These are phyloP conservation scores for Sporormia fimetaria DNA, from an alignment of 495 filamentous ascomycete genomes.

Conservation along the genomic window DNA sequence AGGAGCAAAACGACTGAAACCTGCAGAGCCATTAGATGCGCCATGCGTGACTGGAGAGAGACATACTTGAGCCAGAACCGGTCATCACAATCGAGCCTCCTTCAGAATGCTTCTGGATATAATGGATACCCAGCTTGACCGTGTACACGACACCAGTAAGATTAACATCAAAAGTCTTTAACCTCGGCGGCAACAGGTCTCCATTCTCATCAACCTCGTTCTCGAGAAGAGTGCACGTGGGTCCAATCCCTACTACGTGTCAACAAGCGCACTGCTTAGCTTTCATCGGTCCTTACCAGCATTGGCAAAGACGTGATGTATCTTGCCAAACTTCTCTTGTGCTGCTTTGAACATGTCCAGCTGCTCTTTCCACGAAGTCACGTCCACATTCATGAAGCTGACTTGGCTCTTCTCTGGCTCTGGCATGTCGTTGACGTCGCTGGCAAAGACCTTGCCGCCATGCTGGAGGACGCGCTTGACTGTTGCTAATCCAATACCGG, in stretches of 20 bases:
- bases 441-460: conserved; percentile 38
- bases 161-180: conserved; percentile 21
- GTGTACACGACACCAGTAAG: conserved; percentile 22
- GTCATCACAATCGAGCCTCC: conserved; percentile 27
- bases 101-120: conserved; percentile 10
- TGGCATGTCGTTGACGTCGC: conserved; percentile 32
- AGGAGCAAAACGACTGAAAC: conserved; percentile 9
- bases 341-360: conserved; percentile 18
- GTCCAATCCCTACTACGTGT: conserved; percentile 6
- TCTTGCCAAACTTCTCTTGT: conserved; percentile 7
- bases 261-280: neutral
- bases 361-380: conserved; percentile 18
- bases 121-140: conserved; percentile 12
- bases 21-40: neutral
- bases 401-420: conserved; percentile 22
- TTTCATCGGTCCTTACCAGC: conserved; percentile 9
- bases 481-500: conserved; percentile 42
- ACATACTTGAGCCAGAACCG: conserved; percentile 21
- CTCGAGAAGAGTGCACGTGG: conserved; percentile 4
- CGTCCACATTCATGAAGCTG: conserved; percentile 15
- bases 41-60: neutral
- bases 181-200: conserved; percentile 11
- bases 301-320: conserved; percentile 25
- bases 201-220: conserved; percentile 20
- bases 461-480: conserved; percentile 36